Percentiles rank a stretch among this genome's conserved stretches.
phyloP scores from a whole-genome alignment of 164 flowering plant species.

The Aristolochia contorta region DNA sequence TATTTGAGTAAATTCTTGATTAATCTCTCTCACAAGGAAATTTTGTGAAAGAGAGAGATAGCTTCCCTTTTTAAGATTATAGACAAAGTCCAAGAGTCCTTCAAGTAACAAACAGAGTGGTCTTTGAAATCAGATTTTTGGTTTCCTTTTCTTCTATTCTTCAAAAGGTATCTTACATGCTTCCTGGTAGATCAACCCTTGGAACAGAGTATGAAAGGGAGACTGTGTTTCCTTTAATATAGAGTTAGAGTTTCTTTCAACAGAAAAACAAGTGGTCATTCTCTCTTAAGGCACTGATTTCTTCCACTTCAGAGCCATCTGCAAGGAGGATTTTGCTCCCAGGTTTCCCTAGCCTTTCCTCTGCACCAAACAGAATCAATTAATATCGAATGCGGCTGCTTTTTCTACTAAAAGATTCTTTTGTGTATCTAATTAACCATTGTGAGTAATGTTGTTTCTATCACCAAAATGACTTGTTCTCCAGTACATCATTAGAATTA shows the following conservation, averaged over 20 bases:
- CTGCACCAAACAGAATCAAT: conserved; percentile 36
- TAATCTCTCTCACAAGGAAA: neutral
- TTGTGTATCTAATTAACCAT: neutral
- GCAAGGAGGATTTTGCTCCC: conserved; percentile 52
- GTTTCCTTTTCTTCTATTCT: neutral
- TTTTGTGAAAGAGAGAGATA: neutral
- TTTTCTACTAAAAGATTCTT: neutral
- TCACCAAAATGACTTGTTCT: neutral
- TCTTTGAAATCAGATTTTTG: too few relatives aligned
- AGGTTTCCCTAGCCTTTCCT: conserved; percentile 52
- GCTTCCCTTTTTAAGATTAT: too few relatives aligned
- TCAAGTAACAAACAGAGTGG: too few relatives aligned
- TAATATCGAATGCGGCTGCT: neutral
- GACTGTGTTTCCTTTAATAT: neutral
- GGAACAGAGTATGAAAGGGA: neutral
- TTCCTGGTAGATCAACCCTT: neutral
- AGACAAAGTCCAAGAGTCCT: too few relatives aligned
- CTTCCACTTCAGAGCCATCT: conserved; percentile 75
- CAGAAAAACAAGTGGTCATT: conserved; percentile 63
- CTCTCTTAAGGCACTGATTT: conserved; percentile 59
- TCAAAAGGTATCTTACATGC: neutral
- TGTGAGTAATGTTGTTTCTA: neutral
- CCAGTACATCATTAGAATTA: neutral
- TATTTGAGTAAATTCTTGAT: neutral
- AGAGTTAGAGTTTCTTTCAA: conserved; percentile 15